Percentiles rank a stretch among this genome's conserved stretches.
Evolutionary conservation across 805 yeast species (phyloP).

Genomic region (Debaryomyces prosopidis): DNA sequence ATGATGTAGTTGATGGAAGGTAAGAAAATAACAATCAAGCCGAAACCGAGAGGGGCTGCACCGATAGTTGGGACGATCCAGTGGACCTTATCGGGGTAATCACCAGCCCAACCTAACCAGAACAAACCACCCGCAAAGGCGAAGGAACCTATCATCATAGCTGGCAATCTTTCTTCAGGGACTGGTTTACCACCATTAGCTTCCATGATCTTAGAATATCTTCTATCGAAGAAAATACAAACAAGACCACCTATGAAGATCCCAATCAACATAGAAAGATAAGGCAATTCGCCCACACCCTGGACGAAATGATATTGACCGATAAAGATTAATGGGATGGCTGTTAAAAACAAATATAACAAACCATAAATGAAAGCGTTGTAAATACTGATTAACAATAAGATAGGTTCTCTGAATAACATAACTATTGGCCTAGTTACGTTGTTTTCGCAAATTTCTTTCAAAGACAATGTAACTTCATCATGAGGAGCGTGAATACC

Average conservation of each 20-base stretch:
- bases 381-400: slow-evolving; percentile 37
- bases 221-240: slow-evolving; percentile 22
- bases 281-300: slow-evolving; percentile 28
- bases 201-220: slow-evolving; percentile 27
- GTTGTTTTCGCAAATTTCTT: slow-evolving; percentile 22
- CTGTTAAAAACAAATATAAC: slow-evolving; percentile 38
- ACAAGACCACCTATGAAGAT: slow-evolving; percentile 27
- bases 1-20: slow-evolving; percentile 61
- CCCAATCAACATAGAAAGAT: slow-evolving; percentile 36
- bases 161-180: slow-evolving; percentile 79
- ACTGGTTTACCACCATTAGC: slow-evolving; percentile 58
- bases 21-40: slow-evolving; percentile 57
- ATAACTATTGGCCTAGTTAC: slow-evolving; percentile 29
- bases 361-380: slow-evolving; percentile 38
- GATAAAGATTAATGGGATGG: slow-evolving; percentile 42
- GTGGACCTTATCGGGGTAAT: slow-evolving; percentile 67
- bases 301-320: slow-evolving; percentile 23
- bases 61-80: slow-evolving; percentile 68
- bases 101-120: slow-evolving; percentile 90
- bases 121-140: slow-evolving; percentile 76
- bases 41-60: slow-evolving; percentile 42
- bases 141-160: slow-evolving; percentile 73
- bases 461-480: slow-evolving; percentile 11
- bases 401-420: slow-evolving; percentile 35
- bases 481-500: slow-evolving; percentile 27